Conservation (phyloP, 495 filamentous ascomycete species). For the Penicillium cosmopolitanum region DNA sequence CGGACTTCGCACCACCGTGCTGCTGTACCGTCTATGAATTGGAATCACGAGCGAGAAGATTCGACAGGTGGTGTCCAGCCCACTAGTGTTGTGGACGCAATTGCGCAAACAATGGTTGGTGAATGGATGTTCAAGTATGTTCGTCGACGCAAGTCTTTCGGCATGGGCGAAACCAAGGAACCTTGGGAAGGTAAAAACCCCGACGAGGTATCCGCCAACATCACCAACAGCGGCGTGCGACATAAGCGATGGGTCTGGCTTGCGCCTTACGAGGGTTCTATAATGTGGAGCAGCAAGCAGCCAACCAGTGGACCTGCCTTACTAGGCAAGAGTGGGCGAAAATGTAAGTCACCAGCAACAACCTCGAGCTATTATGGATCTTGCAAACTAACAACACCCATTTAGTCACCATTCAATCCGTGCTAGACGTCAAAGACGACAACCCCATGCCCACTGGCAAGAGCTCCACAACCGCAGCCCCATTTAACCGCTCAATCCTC, state of each 20-base stretch:
- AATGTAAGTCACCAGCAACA: conserved; percentile 66
- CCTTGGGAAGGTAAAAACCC: conserved; percentile 56
- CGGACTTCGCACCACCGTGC: conserved; percentile 29
- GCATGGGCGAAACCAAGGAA: conserved; percentile 68
- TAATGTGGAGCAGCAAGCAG: conserved; percentile 99
- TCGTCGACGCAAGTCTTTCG: conserved; percentile 85
- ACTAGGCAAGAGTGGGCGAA: conserved; percentile 93
- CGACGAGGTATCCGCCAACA: conserved; percentile 56
- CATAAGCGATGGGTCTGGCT: conserved; percentile 99
- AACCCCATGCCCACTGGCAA: conserved; percentile 74
- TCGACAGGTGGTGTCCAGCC: conserved; percentile 68
- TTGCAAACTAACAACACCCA: conserved; percentile 7
- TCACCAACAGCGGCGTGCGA: conserved; percentile 62
- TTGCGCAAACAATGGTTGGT: conserved; percentile 97
- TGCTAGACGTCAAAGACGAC: conserved; percentile 94
- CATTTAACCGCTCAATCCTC: conserved; percentile 93
- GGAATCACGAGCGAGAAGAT: conserved; percentile 40
- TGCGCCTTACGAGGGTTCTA: conserved; percentile 90
- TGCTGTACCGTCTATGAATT: conserved; percentile 24
- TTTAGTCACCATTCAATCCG: conserved; percentile 90
- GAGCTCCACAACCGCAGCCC: conserved; percentile 51
- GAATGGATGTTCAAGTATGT: conserved; percentile 99
- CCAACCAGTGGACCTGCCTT: conserved; percentile 84
- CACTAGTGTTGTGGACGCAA: conserved; percentile 92
- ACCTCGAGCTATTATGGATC: neutral